phyloP scores from a whole-genome alignment of 495 filamentous ascomycete genomes.

The Penicillium cosmopolitanum region DNA sequence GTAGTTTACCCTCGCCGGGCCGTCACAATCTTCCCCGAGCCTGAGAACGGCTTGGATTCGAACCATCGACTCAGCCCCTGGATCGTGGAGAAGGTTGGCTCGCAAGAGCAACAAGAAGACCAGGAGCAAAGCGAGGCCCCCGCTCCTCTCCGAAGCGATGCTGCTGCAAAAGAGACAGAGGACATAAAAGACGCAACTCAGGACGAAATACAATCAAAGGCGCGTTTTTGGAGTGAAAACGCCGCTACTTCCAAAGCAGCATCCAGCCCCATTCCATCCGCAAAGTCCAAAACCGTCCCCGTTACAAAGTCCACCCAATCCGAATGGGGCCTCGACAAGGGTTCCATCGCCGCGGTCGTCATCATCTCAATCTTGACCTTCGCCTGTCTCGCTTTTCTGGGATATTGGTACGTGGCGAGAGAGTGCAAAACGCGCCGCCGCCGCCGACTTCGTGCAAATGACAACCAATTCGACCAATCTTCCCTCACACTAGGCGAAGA shows the following conservation, averaged over 20 bases:
- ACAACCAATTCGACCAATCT: constrained; percentile 24
- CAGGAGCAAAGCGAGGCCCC: background rate
- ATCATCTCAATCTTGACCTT: background rate
- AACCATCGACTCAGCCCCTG: background rate
- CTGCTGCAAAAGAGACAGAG: background rate
- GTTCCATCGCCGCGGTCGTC: background rate
- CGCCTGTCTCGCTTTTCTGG: constrained; percentile 11
- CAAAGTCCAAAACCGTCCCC: background rate
- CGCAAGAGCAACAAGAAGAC: background rate
- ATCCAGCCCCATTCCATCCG: background rate
- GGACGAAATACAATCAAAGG: background rate
- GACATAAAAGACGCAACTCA: background rate
- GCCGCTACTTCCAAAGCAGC: background rate
- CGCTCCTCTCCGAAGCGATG: no score
- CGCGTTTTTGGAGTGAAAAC: background rate
- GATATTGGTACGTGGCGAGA: constrained; percentile 16
- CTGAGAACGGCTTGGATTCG: background rate
- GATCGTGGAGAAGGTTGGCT: background rate
- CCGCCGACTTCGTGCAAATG: background rate
- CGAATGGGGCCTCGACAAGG: background rate
- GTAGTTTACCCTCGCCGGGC: background rate
- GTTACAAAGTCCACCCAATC: background rate
- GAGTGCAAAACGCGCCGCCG: constrained; percentile 7
- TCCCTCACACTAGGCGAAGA: constrained; percentile 22
- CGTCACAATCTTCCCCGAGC: background rate